Evolutionary conservation across 2,329 filamentous ascomycete species (phyloP), one percentile per base, ranked within the genome.

Genomic region (Bimuria novae-zelandiae): DNA sequence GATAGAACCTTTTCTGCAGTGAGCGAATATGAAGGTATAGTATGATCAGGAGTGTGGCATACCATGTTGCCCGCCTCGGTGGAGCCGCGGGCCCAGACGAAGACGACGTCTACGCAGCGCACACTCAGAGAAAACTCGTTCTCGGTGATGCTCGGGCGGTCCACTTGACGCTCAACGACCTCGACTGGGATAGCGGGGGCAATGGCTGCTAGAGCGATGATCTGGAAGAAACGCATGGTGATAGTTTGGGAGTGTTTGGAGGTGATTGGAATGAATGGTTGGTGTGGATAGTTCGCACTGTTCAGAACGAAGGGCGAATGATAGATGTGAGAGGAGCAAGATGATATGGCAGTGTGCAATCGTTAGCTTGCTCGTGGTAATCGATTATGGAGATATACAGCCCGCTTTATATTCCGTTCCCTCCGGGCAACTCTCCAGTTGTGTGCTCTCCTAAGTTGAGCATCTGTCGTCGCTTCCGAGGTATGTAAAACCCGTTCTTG

Each of bases 61-160:
- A 76, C 75, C 51, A 79, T 69, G 60, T 78, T 76, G 6, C 77
- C 77, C 7, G 65, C 57, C 56, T 79, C 77, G 17, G 69, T 72
- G 12, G 76, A 77, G n/a, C 75, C 77, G 29, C 77, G 71, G 11
- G 77, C 77, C 54, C 77, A 79, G 49, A 79, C 73, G 33, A 79
- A 72, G n/a, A 75, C 76, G 29, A 76, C 61, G 22, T 67, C 60
- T 39, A 65, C 64, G 63, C 75, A 77, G 7, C 54, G 49, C 7
- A 17, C 14, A 25, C 65, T 64, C 12, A 49, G 44, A 10, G 65
- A 65, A 36, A 73, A 68, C 27, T 75, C 72, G 19, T 73, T 67
- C 8, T 65, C 44, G 12, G 36, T 49, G 30, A 46, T 21, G 33
- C 39, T 16, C 12, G 53, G 52, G 43, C 49, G 49, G 42, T 52